Conservation (phyloP, 192 early-diverging fungal species). For the Geranomyces variabilis region DNA sequence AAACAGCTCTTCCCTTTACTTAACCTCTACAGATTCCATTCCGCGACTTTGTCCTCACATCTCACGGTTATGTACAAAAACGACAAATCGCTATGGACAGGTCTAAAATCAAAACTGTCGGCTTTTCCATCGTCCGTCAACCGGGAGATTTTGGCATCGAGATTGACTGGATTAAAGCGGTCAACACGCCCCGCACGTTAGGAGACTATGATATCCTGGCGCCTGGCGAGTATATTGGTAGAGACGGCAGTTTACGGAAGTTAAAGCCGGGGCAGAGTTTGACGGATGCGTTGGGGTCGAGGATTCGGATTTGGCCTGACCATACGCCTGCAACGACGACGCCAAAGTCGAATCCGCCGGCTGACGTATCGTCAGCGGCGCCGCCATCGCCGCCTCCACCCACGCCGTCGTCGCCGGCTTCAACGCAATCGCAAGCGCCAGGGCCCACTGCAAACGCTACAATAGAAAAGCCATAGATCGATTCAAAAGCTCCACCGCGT, state of each 20-base stretch:
- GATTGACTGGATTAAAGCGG: constrained; percentile 87
- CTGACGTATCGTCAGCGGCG: too few relatives aligned
- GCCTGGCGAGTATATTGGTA: constrained; percentile 36
- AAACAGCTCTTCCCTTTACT: not conserved
- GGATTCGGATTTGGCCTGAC: constrained; percentile 18
- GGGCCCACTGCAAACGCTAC: too few relatives aligned
- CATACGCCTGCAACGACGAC: too few relatives aligned
- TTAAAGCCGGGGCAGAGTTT: constrained; percentile 30
- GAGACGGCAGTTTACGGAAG: constrained; percentile 26
- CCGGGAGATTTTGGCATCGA: constrained; percentile 87
- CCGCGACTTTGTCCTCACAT: constrained; percentile 89
- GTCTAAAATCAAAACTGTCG: constrained; percentile 84
- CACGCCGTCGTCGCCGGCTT: too few relatives aligned
- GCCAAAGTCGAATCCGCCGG: too few relatives aligned
- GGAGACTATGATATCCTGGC: constrained; percentile 71
- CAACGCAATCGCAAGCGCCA: too few relatives aligned
- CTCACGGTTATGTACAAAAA: constrained; percentile 83
- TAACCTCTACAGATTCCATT: constrained; percentile 75
- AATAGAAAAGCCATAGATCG: too few relatives aligned
- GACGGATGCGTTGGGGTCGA: constrained; percentile 18
- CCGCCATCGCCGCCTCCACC: too few relatives aligned
- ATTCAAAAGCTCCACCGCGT: too few relatives aligned
- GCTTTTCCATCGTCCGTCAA: constrained; percentile 81
- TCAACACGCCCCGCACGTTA: constrained; percentile 77
- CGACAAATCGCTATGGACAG: constrained; percentile 85